Conservation (phyloP, 2,329 filamentous ascomycete genomes). For the Beauveria medogensis region DNA sequence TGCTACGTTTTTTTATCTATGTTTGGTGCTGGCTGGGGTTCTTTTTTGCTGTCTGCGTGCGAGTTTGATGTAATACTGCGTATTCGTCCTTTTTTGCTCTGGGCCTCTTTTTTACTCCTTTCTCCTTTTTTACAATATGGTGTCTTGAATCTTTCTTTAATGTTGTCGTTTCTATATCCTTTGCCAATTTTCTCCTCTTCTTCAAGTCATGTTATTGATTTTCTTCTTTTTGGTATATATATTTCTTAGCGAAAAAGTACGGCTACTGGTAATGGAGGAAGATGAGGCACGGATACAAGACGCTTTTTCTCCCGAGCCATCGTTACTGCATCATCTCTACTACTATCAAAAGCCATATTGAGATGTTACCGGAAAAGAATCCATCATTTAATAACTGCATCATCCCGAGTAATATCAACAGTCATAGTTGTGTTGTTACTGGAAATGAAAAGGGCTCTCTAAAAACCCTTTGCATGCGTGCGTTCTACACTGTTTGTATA, state of each 20-base stretch:
- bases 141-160: neutral
- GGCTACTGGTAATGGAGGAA: neutral
- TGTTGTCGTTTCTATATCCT: neutral
- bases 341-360: no score
- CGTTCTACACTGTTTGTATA: no score
- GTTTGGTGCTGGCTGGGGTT: neutral
- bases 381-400: neutral
- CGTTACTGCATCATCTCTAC: neutral
- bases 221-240: constrained; percentile 1
- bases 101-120: neutral
- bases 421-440: no score
- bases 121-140: neutral
- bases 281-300: neutral
- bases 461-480: no score
- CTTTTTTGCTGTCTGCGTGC: neutral
- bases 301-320: neutral
- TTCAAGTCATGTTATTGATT: neutral
- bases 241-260: neutral
- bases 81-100: neutral
- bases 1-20: neutral
- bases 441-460: no score
- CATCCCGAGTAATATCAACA: no score
- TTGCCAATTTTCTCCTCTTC: neutral
- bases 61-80: neutral
- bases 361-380: no score